These are phyloP conservation scores for Porphyridium purpureum DNA, from an alignment of 23 red algal genomes.

Conservation along the genomic window DNA sequence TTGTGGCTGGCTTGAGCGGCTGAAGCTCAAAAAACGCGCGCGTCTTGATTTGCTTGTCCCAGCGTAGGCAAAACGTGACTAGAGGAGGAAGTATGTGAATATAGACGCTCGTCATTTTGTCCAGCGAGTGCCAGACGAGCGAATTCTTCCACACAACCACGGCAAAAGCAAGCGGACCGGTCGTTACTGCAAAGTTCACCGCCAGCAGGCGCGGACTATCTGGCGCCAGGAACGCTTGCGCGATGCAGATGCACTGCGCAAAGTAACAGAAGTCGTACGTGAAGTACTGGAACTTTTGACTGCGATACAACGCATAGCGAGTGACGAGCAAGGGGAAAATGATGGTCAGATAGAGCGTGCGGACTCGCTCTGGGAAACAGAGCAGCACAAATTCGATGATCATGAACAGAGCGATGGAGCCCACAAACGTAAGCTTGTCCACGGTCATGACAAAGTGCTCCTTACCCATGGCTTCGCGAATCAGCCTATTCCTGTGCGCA, in stretches of 20 bases:
- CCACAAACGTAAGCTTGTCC: no score
- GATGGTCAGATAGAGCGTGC: no score
- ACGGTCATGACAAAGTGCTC: no score
- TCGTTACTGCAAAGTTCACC: conserved; percentile 26
- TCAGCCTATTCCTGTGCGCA: no score
- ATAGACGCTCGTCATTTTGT: conserved; percentile 26
- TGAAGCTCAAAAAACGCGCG: no score
- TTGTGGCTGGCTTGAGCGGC: no score
- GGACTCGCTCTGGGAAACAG: no score
- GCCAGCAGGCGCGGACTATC: background rate
- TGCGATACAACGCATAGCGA: conserved; percentile 12
- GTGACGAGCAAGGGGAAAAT: conserved; percentile 14
- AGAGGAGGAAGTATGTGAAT: conserved; percentile 29
- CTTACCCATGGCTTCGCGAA: no score
- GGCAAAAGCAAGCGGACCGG: conserved; percentile 30
- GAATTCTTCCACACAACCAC: conserved; percentile 30
- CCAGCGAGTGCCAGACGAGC: conserved; percentile 42
- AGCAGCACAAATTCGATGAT: no score
- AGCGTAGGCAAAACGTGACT: conserved; percentile 24
- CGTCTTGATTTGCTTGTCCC: conserved; percentile 4
- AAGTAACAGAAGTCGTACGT: conserved; percentile 47
- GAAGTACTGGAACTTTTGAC: conserved; percentile 17
- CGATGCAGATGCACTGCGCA: conserved; percentile 16
- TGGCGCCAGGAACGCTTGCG: conserved; percentile 11
- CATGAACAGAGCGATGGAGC: no score